These are phyloP conservation scores for Brassica rapa DNA, from an alignment of 345 rosid species.

Conservation along the genomic window DNA sequence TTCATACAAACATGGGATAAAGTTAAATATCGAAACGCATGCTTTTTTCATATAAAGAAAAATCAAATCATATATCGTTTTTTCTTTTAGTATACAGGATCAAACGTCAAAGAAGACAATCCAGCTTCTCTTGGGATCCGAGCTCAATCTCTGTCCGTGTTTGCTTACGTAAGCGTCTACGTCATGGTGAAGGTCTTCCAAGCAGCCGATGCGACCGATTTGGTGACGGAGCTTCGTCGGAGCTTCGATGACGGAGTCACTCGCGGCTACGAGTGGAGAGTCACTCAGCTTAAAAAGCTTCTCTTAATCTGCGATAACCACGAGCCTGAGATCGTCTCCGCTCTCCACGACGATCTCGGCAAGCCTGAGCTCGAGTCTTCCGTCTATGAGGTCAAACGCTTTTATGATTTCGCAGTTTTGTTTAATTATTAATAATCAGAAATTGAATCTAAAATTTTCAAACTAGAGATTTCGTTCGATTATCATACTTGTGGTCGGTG, in stretches of 20 bases:
- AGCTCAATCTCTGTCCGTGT: neutral
- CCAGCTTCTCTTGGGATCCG: constrained; percentile 13
- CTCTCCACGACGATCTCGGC: constrained; percentile 72
- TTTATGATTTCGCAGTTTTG: neutral
- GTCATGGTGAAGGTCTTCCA: constrained; percentile 54
- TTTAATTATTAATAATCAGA: too few relatives aligned
- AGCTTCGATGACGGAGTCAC: constrained; percentile 63
- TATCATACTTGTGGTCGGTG: neutral
- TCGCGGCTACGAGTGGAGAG: constrained; percentile 73
- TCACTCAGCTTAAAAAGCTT: constrained; percentile 61
- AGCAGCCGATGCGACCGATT: constrained; percentile 47
- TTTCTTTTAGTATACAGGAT: neutral
- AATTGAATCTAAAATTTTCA: neutral
- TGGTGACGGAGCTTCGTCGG: constrained; percentile 57
- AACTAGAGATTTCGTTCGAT: neutral
- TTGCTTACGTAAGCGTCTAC: constrained; percentile 14
- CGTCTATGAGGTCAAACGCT: constrained; percentile 61
- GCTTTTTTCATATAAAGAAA: neutral
- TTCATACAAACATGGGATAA: too few relatives aligned
- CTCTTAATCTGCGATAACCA: constrained; percentile 55
- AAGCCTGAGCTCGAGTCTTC: constrained; percentile 79
- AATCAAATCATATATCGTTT: neutral
- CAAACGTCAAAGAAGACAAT: neutral
- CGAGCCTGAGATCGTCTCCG: constrained; percentile 67
- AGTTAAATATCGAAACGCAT: too few relatives aligned